These are phyloP conservation scores for Prunus yedoensis DNA, from an alignment of 331 rosid genomes.

Conservation along the genomic window DNA sequence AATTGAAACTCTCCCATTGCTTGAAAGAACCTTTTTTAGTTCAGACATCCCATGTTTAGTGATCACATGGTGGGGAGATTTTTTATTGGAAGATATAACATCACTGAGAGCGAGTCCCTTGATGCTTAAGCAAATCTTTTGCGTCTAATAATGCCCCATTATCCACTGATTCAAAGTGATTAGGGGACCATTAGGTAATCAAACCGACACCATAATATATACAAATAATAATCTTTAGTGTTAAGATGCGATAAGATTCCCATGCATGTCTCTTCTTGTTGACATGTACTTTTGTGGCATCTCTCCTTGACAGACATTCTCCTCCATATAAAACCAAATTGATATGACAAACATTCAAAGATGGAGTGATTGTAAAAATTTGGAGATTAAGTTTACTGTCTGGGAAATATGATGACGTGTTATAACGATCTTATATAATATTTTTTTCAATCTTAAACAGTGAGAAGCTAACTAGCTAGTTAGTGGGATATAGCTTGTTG, in stretches of 20 bases:
- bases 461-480: background rate
- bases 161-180: constrained; percentile 33
- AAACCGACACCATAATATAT: constrained; percentile 30
- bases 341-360: background rate
- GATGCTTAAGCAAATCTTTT: constrained; percentile 43
- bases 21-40: constrained; percentile 1
- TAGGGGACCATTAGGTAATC: constrained; percentile 21
- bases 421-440: background rate
- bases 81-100: constrained; percentile 26
- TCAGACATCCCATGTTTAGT: constrained; percentile 36
- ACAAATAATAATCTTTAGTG: constrained; percentile 18
- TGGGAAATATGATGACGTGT: background rate
- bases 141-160: constrained; percentile 39
- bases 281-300: background rate
- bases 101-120: constrained; percentile 45
- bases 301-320: background rate
- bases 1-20: background rate
- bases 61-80: constrained; percentile 32
- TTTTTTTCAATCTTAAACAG: background rate
- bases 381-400: no score
- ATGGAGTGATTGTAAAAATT: no score
- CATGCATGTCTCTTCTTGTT: constrained; percentile 29
- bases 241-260: constrained; percentile 53
- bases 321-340: background rate
- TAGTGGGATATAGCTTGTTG: background rate